phyloP scores from a whole-genome alignment of 306 rosid genomes.

The Malus sylvestris region DNA sequence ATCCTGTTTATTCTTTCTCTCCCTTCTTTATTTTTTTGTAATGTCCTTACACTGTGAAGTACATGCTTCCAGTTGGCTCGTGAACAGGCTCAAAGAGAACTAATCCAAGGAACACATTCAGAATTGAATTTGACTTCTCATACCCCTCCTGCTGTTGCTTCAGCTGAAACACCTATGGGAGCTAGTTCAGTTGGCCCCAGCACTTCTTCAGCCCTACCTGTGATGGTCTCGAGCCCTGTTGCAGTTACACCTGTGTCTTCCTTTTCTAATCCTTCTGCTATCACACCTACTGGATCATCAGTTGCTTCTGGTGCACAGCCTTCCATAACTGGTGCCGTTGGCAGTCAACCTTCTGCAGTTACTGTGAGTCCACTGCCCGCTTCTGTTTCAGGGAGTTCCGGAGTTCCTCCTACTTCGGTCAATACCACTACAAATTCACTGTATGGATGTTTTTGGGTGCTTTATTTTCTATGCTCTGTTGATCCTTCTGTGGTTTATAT shows the following conservation, averaged over 20 bases:
- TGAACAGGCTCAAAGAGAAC: slow-evolving; percentile 74
- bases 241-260: slow-evolving; percentile 64
- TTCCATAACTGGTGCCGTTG: slow-evolving; percentile 30
- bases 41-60: slow-evolving; percentile 14
- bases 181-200: slow-evolving; percentile 33
- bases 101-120: slow-evolving; percentile 44
- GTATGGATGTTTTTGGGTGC: slow-evolving; percentile 38
- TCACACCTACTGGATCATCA: slow-evolving; percentile 41
- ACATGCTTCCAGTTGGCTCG: slow-evolving; percentile 76
- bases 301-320: slow-evolving; percentile 38
- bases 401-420: slow-evolving; percentile 37
- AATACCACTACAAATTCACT: slow-evolving; percentile 38
- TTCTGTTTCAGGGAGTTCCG: slow-evolving; percentile 45
- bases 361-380: slow-evolving; percentile 33
- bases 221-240: slow-evolving; percentile 63
- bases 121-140: slow-evolving; percentile 41
- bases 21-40: not conserved
- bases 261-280: slow-evolving; percentile 46
- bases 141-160: slow-evolving; percentile 32
- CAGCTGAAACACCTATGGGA: slow-evolving; percentile 35
- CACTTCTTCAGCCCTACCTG: slow-evolving; percentile 40
- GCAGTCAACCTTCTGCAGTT: slow-evolving; percentile 41
- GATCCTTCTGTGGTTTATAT: not conserved
- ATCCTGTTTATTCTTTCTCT: not conserved
- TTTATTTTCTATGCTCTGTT: slow-evolving; percentile 5